Evolutionary conservation across 1,284 basidiomycete genomes (phyloP), one percentile per base, ranked within the genome.

Genomic region (Ceratobasidium sp.): DNA sequence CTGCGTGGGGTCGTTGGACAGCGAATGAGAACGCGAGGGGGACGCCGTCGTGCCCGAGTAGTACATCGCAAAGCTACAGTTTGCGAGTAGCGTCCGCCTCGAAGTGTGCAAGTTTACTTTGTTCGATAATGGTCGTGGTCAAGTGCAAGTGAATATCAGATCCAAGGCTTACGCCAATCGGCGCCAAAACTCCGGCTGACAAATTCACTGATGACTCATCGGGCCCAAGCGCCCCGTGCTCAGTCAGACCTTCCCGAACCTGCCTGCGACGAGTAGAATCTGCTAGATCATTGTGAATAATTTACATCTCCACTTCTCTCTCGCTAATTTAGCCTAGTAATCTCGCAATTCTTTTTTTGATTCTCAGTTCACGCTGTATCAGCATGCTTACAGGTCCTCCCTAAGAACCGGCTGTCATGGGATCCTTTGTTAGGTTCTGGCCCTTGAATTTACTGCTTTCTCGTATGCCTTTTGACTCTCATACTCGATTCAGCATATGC

Each of bases 391-490:
- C 28, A 28, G 58, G 42, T 11, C 67, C 67, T 26, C 58, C 11
- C 17, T n/a, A 35, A 69, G 56, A 20, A 56, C 53, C 53, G 53
- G 67, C 67, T 69, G 35, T 61, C 8, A 37, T 69, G 5, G 20
- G 26, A 28, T 51, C 15, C 8, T 68, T 61, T n/a, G 11, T 61
- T 35, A 54, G 37, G 17, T 11, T 39, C 23, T 31, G 6, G 6
- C 23, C 28, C 26, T 67, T 33, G 42, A 31, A 15, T 31, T 10
- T 37, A 15, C 8, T 45, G 13, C n/a, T 26, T 39, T 7, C 54
- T 47, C 45, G 86, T 90, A 79, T 79, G 93, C 91, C 82, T 82
- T 84, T 81, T 89, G 85, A 58, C 87, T 85, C n/a, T 89, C 87
- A 37, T 87, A 82, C 81, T 90, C 87, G 17, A 93, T 47, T 75